phyloP scores from a whole-genome alignment of 1,284 basidiomycete species.

The Leccinum solheimii region DNA sequence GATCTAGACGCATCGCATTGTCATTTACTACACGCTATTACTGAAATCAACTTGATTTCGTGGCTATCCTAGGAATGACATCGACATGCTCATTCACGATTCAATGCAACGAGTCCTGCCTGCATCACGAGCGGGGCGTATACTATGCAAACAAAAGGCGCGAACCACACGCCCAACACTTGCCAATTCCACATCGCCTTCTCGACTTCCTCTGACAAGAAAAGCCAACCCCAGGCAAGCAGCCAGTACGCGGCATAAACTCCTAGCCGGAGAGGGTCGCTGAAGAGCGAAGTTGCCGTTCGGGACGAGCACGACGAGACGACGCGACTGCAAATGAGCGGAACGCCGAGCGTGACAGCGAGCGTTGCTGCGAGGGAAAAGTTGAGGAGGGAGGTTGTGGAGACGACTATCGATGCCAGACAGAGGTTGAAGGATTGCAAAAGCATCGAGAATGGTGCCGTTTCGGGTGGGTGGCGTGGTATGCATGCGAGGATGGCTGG shows the following conservation, averaged over 20 bases:
- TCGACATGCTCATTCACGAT: conserved; percentile 5
- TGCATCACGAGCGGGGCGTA: conserved; percentile 72
- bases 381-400: conserved; percentile 84
- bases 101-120: conserved; percentile 54
- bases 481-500: conserved; percentile 27
- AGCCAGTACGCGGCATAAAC: conserved; percentile 47
- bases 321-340: conserved; percentile 47
- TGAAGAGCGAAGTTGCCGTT: conserved; percentile 25
- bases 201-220: conserved; percentile 43
- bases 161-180: conserved; percentile 70
- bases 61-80: conserved; percentile 4
- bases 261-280: conserved; percentile 33
- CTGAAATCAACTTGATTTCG: conserved; percentile 1
- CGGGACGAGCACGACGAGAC: conserved; percentile 26
- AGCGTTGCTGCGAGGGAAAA: conserved; percentile 81
- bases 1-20: conserved; percentile 5
- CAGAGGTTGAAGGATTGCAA: conserved; percentile 75
- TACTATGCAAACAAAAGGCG: conserved; percentile 70
- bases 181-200: conserved; percentile 69
- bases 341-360: conserved; percentile 60
- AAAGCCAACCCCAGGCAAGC: conserved; percentile 61
- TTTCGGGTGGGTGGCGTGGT: conserved; percentile 20
- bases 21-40: background rate
- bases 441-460: conserved; percentile 48
- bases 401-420: conserved; percentile 79